phyloP scores from a whole-genome alignment of 176 grass and related monocot species.

The Ananas comosus region DNA sequence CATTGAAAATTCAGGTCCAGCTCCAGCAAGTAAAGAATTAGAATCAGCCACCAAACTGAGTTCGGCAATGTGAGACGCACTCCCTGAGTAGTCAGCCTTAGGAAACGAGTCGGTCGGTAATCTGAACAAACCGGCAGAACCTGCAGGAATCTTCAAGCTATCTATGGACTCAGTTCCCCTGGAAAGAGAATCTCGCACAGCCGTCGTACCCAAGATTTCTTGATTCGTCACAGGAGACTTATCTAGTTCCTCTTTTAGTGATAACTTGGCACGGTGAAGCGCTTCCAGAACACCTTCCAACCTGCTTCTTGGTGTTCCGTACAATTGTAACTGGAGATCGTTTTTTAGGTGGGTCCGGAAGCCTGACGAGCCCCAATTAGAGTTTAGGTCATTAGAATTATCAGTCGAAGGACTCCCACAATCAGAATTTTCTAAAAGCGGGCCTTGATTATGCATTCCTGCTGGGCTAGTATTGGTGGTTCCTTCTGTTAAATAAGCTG shows the following conservation, averaged over 20 bases:
- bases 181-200: constrained; percentile 17
- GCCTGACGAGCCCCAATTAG: constrained; percentile 28
- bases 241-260: constrained; percentile 38
- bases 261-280: constrained; percentile 57
- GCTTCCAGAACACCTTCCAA: constrained; percentile 49
- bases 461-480: constrained; percentile 17
- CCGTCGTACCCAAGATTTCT: constrained; percentile 34
- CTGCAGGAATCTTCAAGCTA: constrained; percentile 34
- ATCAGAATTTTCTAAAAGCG: constrained; percentile 24
- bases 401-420: constrained; percentile 32
- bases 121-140: constrained; percentile 55
- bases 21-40: constrained; percentile 11
- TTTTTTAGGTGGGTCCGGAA: constrained; percentile 34
- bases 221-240: constrained; percentile 34
- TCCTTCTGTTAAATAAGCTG: constrained; percentile 17
- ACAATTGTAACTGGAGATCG: constrained; percentile 13
- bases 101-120: constrained; percentile 55
- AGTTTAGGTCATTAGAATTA: constrained; percentile 27
- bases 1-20: constrained; percentile 12
- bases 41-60: constrained; percentile 1
- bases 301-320: constrained; percentile 15
- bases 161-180: constrained; percentile 4
- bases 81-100: constrained; percentile 12
- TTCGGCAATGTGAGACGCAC: constrained; percentile 21
- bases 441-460: constrained; percentile 6